phyloP scores from a whole-genome alignment of 2,329 filamentous ascomycete species.

The Trichophyton verrucosum region DNA sequence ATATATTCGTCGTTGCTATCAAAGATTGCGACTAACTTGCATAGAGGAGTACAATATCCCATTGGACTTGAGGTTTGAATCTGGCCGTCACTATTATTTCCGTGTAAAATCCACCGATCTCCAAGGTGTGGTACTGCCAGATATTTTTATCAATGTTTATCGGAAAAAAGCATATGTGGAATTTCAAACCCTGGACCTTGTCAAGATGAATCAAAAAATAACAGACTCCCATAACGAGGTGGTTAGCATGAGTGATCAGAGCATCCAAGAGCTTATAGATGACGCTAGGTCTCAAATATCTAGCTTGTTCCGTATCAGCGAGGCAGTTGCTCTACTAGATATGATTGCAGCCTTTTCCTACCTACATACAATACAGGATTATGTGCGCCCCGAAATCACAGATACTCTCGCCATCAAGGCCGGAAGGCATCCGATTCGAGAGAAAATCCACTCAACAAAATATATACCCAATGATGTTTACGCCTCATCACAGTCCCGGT shows the following conservation, averaged over 20 bases:
- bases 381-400: conserved; percentile 56
- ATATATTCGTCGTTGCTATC: not conserved
- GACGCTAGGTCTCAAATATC: conserved; percentile 61
- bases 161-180: conserved; percentile 64
- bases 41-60: conserved; percentile 46
- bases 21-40: conserved; percentile 15
- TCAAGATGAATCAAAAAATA: conserved; percentile 69
- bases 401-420: conserved; percentile 58
- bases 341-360: conserved; percentile 71
- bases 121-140: conserved; percentile 47
- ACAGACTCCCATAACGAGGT: conserved; percentile 73
- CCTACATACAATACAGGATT: conserved; percentile 54
- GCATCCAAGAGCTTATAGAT: conserved; percentile 58
- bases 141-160: conserved; percentile 64
- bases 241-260: conserved; percentile 65
- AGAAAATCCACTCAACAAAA: conserved; percentile 54
- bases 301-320: conserved; percentile 68
- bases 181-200: conserved; percentile 72
- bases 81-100: conserved; percentile 66
- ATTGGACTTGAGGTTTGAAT: conserved; percentile 63
- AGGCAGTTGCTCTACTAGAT: conserved; percentile 75
- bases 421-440: conserved; percentile 66
- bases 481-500: conserved; percentile 63
- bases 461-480: conserved; percentile 89
- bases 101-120: conserved; percentile 52